Percentiles rank a stretch among this genome's conserved stretches.
These are phyloP conservation scores for Moesziomyces antarcticus DNA, from an alignment of 1,284 basidiomycete genomes.

Conservation along the genomic window DNA sequence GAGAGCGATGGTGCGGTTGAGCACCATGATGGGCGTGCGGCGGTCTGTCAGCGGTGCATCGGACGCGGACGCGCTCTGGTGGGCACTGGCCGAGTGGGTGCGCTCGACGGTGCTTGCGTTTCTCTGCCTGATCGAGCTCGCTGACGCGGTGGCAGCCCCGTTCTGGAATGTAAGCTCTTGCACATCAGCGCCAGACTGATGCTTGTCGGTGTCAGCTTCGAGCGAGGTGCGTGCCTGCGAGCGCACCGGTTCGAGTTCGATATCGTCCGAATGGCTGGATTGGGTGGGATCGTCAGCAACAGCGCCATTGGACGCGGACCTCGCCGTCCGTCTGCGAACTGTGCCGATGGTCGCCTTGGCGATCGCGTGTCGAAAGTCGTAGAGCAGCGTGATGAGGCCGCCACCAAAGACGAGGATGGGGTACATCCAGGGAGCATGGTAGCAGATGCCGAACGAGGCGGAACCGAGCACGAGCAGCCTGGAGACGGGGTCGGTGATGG, in stretches of 20 bases:
- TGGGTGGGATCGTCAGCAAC: neutral
- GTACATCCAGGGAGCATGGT: slow-evolving; percentile 70
- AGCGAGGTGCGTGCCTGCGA: slow-evolving; percentile 3
- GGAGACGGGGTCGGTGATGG: slow-evolving; percentile 72
- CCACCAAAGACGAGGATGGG: slow-evolving; percentile 68
- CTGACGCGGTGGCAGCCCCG: neutral
- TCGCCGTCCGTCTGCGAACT: neutral
- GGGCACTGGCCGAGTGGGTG: neutral
- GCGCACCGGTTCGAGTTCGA: slow-evolving; percentile 38
- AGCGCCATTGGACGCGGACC: neutral
- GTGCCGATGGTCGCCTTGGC: neutral
- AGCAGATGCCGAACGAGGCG: slow-evolving; percentile 72
- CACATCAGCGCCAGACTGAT: slow-evolving; percentile 9
- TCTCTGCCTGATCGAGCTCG: slow-evolving; percentile 13
- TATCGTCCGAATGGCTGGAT: slow-evolving; percentile 18
- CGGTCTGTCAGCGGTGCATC: slow-evolving; percentile 3
- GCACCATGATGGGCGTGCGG: slow-evolving; percentile 47
- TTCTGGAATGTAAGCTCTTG: slow-evolving; percentile 24
- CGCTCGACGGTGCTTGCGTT: slow-evolving; percentile 11
- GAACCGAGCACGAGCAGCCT: slow-evolving; percentile 71
- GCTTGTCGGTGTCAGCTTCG: slow-evolving; percentile 18
- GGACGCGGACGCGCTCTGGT: neutral
- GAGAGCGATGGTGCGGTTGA: slow-evolving; percentile 34
- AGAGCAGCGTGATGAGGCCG: slow-evolving; percentile 64
- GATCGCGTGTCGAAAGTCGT: slow-evolving; percentile 60